Percentiles rank a stretch among this genome's conserved stretches.
Evolutionary conservation across 768 basidiomycete genomes (phyloP).

Genomic region (Galerina sulciceps): DNA sequence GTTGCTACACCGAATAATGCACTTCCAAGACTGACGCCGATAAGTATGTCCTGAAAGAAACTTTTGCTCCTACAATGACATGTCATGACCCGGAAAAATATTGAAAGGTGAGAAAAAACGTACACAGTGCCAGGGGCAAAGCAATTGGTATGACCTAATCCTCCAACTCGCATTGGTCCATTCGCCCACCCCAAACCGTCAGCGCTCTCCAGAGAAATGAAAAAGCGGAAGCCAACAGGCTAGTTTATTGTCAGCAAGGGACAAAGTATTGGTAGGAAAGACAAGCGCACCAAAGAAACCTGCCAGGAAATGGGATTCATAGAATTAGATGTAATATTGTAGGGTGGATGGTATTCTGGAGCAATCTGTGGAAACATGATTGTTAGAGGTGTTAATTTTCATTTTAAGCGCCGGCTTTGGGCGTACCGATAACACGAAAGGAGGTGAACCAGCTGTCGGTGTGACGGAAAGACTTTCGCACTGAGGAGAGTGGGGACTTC

Average conservation of each 20-base stretch:
- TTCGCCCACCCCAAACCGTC: constrained; percentile 51
- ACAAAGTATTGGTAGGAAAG: neutral
- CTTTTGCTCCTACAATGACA: constrained; percentile 12
- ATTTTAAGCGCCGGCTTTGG: neutral
- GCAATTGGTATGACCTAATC: constrained; percentile 40
- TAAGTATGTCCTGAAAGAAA: constrained; percentile 12
- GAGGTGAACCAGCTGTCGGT: constrained; percentile 48
- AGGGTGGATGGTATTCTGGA: constrained; percentile 54
- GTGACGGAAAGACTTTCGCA: constrained; percentile 51
- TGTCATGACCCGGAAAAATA: neutral
- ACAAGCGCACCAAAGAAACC: constrained; percentile 37
- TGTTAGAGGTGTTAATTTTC: neutral
- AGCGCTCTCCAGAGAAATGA: constrained; percentile 48
- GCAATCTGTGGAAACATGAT: constrained; percentile 39
- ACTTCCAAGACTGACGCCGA: constrained; percentile 18
- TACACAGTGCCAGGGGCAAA: constrained; percentile 43
- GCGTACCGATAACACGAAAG: constrained; percentile 50
- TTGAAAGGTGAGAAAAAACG: constrained; percentile 5
- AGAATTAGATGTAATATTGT: constrained; percentile 49
- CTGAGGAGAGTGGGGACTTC: constrained; percentile 26
- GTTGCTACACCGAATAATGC: constrained; percentile 15
- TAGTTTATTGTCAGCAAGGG: constrained; percentile 16
- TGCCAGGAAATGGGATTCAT: constrained; percentile 42
- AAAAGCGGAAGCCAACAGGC: constrained; percentile 54
- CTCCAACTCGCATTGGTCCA: constrained; percentile 53